Evolutionary conservation across 139 green algal species (phyloP).

Genomic region (Choricystis sp.): DNA sequence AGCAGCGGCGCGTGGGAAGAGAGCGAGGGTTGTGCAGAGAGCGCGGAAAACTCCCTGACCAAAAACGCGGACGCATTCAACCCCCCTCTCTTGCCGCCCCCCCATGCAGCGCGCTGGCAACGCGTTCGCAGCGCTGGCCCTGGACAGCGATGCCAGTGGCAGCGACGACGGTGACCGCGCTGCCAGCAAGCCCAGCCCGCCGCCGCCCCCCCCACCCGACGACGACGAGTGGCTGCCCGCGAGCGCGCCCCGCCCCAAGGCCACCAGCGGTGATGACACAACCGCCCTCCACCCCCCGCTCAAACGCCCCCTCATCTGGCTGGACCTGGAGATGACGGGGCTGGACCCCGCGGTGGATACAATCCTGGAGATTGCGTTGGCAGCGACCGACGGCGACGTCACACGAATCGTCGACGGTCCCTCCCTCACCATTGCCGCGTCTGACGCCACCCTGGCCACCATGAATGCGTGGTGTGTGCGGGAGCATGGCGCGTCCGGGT

Average conservation of each 20-base stretch:
- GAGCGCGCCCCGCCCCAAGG: too few species aligned
- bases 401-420: too few species aligned
- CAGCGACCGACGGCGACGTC: background rate
- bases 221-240: background rate
- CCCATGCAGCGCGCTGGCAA: background rate
- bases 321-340: background rate
- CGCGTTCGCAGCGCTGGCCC: background rate
- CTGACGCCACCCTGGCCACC: background rate
- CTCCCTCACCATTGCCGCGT: background rate
- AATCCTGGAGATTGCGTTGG: constrained; percentile 2
- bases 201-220: background rate
- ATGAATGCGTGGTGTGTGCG: background rate
- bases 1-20: background rate
- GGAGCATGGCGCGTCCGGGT: background rate
- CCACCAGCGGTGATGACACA: background rate
- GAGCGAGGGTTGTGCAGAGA: background rate
- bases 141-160: background rate
- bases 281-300: background rate
- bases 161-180: background rate
- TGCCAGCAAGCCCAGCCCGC: background rate
- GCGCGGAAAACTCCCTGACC: too few species aligned
- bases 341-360: background rate
- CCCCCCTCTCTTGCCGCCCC: background rate
- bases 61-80: background rate
- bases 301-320: background rate